Conservation (phyloP, 805 yeast species). For the Saccharomyces jurei region DNA sequence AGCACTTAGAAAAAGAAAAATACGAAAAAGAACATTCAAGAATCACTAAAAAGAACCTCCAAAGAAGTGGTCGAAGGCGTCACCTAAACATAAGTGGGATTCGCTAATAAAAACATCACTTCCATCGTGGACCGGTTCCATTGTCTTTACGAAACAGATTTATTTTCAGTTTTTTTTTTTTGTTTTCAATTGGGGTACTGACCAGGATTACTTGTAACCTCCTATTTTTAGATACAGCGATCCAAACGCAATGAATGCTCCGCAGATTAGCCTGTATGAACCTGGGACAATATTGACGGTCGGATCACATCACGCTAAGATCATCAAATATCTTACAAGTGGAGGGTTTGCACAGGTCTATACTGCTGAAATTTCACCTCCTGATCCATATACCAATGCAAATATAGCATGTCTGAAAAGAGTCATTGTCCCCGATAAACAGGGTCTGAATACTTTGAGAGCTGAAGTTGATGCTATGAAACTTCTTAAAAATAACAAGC, state of each 20-base stretch:
- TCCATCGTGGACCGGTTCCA: not conserved
- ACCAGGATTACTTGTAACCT: not conserved
- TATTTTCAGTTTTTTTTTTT: no score
- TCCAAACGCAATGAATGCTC: conserved; percentile 29
- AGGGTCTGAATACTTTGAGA: conserved; percentile 68
- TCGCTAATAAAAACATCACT: not conserved
- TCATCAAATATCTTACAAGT: conserved; percentile 67
- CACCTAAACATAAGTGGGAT: not conserved
- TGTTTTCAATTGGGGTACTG: not conserved
- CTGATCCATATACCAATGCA: conserved; percentile 44
- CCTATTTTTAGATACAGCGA: not conserved
- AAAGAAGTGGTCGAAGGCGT: not conserved
- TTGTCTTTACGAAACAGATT: not conserved
- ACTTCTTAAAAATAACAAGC: conserved; percentile 65
- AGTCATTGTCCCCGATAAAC: conserved; percentile 87
- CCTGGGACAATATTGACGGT: conserved; percentile 76
- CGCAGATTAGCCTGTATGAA: conserved; percentile 56
- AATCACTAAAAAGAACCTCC: not conserved
- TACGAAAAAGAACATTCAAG: not conserved
- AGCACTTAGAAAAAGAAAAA: not conserved
- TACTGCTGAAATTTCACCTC: conserved; percentile 61
- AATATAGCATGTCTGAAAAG: conserved; percentile 77
- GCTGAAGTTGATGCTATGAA: conserved; percentile 98
- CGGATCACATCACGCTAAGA: conserved; percentile 69
- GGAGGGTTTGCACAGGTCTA: conserved; percentile 98